phyloP scores from a whole-genome alignment of 169 alveolate genomes.

The Plasmodium reichenowi region DNA sequence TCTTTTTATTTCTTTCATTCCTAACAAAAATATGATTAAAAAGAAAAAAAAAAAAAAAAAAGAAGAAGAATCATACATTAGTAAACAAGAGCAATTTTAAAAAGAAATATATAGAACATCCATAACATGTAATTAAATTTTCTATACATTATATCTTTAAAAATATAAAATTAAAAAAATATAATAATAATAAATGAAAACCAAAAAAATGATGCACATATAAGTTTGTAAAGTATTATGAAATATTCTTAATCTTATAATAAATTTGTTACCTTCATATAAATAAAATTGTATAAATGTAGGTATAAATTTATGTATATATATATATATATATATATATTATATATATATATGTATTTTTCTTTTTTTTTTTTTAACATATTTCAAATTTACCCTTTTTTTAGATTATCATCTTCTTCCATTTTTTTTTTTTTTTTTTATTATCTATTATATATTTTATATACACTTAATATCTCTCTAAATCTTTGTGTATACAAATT shows the following conservation, averaged over 20 bases:
- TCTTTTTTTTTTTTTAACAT: not conserved
- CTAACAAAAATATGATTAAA: slow-evolving; percentile 11
- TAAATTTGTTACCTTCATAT: not conserved
- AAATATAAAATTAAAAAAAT: too few species aligned
- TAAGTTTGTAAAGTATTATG: too few species aligned
- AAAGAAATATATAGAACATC: not conserved
- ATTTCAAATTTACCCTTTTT: slow-evolving; percentile 31
- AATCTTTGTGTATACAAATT: slow-evolving; percentile 19
- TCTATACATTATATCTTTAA: too few species aligned
- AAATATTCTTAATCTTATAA: not conserved
- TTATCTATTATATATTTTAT: not conserved
- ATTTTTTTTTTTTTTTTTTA: slow-evolving; percentile 19
- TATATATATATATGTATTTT: not conserved
- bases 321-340: slow-evolving; percentile 4
- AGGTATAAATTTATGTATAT: slow-evolving; percentile 13
- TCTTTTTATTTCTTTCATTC: slow-evolving; percentile 69
- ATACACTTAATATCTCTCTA: not conserved
- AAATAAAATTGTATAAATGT: not conserved
- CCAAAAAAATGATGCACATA: too few species aligned
- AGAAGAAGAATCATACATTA: not conserved
- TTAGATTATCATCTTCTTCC: slow-evolving; percentile 55
- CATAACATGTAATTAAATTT: not conserved
- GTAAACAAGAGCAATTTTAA: not conserved
- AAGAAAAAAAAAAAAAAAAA: not conserved
- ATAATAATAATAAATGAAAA: too few species aligned